phyloP scores from a whole-genome alignment of 345 rosid species.

The Raphanus raphanistrum region DNA sequence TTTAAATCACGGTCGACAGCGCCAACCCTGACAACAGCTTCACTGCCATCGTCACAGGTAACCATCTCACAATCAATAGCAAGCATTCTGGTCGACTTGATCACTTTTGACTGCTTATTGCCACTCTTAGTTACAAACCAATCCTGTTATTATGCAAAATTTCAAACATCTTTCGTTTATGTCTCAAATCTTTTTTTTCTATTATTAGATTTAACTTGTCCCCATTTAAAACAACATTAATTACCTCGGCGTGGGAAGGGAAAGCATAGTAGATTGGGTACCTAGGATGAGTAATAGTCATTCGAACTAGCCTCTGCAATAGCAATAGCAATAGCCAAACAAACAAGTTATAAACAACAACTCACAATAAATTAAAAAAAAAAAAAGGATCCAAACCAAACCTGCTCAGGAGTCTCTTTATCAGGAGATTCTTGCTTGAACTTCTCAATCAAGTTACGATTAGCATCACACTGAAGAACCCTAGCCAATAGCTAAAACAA shows the following conservation, averaged over 20 bases:
- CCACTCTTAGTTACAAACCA: constrained; percentile 62
- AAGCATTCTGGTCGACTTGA: constrained; percentile 49
- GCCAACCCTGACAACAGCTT: constrained; percentile 77
- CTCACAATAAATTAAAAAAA: not conserved
- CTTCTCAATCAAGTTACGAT: constrained; percentile 44
- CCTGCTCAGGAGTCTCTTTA: constrained; percentile 69
- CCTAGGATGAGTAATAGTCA: constrained; percentile 59
- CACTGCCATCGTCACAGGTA: constrained; percentile 86
- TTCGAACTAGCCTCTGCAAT: constrained; percentile 73
- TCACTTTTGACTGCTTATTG: constrained; percentile 47
- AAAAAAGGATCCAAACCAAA: constrained; percentile 10
- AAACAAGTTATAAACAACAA: not conserved
- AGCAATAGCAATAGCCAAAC: constrained; percentile 49
- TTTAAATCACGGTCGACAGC: constrained; percentile 71
- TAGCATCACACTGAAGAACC: constrained; percentile 48
- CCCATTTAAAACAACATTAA: constrained; percentile 5
- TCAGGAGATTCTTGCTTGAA: constrained; percentile 42
- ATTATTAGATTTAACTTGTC: not conserved
- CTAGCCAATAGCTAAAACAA: constrained; percentile 45
- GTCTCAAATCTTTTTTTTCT: not conserved
- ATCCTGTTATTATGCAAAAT: constrained; percentile 44
- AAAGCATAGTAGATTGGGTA: constrained; percentile 54
- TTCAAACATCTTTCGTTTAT: not conserved
- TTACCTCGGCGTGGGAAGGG: constrained; percentile 65
- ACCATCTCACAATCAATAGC: constrained; percentile 99